Base-by-base conservation (phyloP, 257 asterid species). In the Scutellaria baicalensis region DNA sequence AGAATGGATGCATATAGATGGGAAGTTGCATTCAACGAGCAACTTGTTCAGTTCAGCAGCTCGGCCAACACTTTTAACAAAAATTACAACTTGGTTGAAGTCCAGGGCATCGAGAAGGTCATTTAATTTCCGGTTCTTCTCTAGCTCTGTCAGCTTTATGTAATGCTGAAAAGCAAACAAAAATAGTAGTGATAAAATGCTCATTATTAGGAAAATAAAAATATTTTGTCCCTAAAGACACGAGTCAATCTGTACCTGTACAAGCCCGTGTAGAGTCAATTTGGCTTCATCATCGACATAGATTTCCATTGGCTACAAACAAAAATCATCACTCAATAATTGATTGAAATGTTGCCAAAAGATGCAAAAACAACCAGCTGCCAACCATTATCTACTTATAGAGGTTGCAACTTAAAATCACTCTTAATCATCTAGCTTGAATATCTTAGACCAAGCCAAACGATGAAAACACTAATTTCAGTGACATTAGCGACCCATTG, bases 221-320 rank as follows among this genome's bases (percentile, higher is more conserved):
- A 31, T 60, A 66, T 16, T 4, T 0, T 13, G 9, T 21, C 31
- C 9, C 1, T 54, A 57, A 56, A 13, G 49, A 50, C 59, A 44
- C 33, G 12, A 59, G 9, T 5, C 17, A 11, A 3, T 0, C 4
- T 27, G 20, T 60, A 88, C 93, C 96, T 89, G 96, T 48, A 89
- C 96, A 70, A 88, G 96, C 77, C 96, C 96, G 63, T 88, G 96
- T 62, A 88, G 93, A 60, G 96, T 89, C 86, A 89, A 79, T 74
- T 85, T 89, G 71, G 96, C 94, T 78, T 89, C 96, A 40, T 89
- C 91, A 36, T 89, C 96, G 72, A 89, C 94, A 84, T 89, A 89
- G 72, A 87, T 89, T 77, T 89, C 96, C 94, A 89, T 85, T 5
- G 96, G 96, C 96, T 89, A 79, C 74, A 86, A 77, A 54, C 16